A percentile compares a stretch with the other conserved stretches of the same genome.
phyloP scores from a whole-genome alignment of 352 stramenopile genomes.

The Globisporangium acanthophoron region DNA sequence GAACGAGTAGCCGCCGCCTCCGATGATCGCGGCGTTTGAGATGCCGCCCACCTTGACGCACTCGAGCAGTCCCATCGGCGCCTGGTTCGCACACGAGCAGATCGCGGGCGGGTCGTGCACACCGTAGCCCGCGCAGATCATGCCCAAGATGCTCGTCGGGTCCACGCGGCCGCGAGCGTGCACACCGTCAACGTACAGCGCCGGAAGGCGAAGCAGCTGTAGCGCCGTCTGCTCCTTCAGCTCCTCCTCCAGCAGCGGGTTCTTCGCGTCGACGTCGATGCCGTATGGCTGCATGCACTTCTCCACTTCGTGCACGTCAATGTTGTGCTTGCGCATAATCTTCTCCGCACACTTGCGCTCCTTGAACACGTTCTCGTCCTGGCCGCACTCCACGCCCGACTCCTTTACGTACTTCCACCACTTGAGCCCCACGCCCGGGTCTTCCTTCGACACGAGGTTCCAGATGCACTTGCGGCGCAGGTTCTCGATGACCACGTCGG shows the following conservation, averaged over 20 bases:
- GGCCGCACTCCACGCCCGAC: slow-evolving; percentile 84
- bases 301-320: slow-evolving; percentile 86
- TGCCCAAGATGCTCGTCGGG: slow-evolving; percentile 73
- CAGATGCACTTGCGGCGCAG: slow-evolving; percentile 95
- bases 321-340: slow-evolving; percentile 85
- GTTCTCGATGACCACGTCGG: slow-evolving; percentile 93
- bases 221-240: slow-evolving; percentile 85
- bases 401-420: slow-evolving; percentile 96
- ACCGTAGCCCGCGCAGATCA: slow-evolving; percentile 84
- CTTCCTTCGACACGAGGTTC: slow-evolving; percentile 74
- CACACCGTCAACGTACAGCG: slow-evolving; percentile 94
- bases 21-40: slow-evolving; percentile 45
- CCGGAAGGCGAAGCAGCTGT: slow-evolving; percentile 90
- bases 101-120: slow-evolving; percentile 74
- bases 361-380: slow-evolving; percentile 82
- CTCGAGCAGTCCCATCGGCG: slow-evolving; percentile 46
- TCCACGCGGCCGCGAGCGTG: slow-evolving; percentile 90
- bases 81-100: slow-evolving; percentile 70
- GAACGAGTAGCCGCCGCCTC: slow-evolving; percentile 69
- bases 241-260: slow-evolving; percentile 89
- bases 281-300: slow-evolving; percentile 93
- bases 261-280: slow-evolving; percentile 79
- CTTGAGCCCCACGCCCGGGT: slow-evolving; percentile 80
- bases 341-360: slow-evolving; percentile 86
- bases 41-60: slow-evolving; percentile 73